Percentiles rank a stretch among this genome's conserved stretches.
phyloP scores from a whole-genome alignment of 768 basidiomycete species.

The Artomyces pyxidatus region DNA sequence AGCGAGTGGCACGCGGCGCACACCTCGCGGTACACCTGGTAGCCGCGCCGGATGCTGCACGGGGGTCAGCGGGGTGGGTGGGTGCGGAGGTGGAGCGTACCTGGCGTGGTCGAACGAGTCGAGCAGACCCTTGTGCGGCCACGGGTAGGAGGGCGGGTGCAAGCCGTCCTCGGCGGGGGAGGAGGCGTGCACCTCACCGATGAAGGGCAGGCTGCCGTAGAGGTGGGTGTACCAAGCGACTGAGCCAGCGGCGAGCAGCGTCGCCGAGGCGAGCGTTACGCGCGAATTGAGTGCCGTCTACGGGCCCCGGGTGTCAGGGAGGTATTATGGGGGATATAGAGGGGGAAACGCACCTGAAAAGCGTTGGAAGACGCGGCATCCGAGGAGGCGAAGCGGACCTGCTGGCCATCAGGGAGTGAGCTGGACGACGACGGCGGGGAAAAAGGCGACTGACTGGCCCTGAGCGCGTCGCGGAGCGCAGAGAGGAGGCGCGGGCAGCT shows the following conservation, averaged over 20 bases:
- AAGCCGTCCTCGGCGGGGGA: constrained; percentile 91
- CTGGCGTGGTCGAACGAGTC: constrained; percentile 96
- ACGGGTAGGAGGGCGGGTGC: constrained; percentile 80
- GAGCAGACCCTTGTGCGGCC: constrained; percentile 82
- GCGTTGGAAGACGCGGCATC: constrained; percentile 45
- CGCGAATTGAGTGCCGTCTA: constrained; percentile 66
- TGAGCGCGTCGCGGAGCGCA: constrained; percentile 36
- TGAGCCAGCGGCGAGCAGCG: constrained; percentile 75
- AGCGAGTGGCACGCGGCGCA: constrained; percentile 99
- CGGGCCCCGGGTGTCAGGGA: constrained; percentile 2
- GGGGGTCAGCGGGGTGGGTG: constrained; percentile 7
- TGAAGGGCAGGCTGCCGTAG: constrained; percentile 83
- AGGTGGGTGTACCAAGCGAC: constrained; percentile 96
- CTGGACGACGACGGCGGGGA: constrained; percentile 1
- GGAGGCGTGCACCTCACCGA: constrained; percentile 90
- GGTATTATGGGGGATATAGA: neutral
- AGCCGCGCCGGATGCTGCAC: constrained; percentile 85
- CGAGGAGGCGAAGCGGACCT: constrained; percentile 71
- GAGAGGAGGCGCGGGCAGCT: constrained; percentile 35
- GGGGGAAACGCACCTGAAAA: constrained; percentile 48
- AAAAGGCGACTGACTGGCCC: constrained; percentile 35
- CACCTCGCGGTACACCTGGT: constrained; percentile 97
- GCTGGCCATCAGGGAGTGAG: constrained; percentile 23
- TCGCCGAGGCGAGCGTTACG: constrained; percentile 65
- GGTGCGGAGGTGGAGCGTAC: constrained; percentile 36